Base-by-base conservation (phyloP, 768 basidiomycete species). In the Tylopilus sp. region DNA sequence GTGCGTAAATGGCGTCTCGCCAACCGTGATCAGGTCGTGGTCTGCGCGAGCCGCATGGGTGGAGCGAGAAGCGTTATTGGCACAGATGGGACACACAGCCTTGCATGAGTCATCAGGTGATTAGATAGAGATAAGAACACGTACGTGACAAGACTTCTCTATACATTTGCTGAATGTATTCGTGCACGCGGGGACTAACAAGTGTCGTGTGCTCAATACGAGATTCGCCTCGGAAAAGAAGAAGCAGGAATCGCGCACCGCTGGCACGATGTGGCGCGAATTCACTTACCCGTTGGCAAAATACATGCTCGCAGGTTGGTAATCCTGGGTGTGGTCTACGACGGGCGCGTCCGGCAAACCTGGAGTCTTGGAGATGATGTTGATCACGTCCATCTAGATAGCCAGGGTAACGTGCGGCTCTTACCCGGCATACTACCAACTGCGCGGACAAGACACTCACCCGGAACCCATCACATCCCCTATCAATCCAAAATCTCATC, bases 391-490 rank as follows among this genome's bases (percentile, higher is more conserved):
- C 83, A 84, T 84, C 84, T 83, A 56, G 26, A 50, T 47, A 38
- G 11, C 6, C 19, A 45, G 33, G 44, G 38, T 3, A 16, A 21
- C 21, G 26, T 31, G 45, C 46, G 50, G 45, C 36, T 56, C 37
- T 36, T 48, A 50, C 25, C 48, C 54, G 34, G 12, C 14, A 40
- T 7, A 14, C 17, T 22, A 14, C 38, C 38, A 37, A 42, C 50
- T 10, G 29, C 19, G 12, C 19, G 47, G 12, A n/a, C 34, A 12
- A 45, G 36, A 31, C 57, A 70, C 82, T 50, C 59, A 89, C 83
- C 21, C 86, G 73, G 67, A 90, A 91, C 2, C 87, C 89, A 55
- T 89, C 86, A 55, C 84, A 83, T 1, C 89, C 87, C 45, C 82
- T 73, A 48, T 82, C 76, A n/a, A 88, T 73, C 87, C 87, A 89